phyloP scores from a whole-genome alignment of 192 early-diverging fungal species.

The Lobosporangium transversale region DNA sequence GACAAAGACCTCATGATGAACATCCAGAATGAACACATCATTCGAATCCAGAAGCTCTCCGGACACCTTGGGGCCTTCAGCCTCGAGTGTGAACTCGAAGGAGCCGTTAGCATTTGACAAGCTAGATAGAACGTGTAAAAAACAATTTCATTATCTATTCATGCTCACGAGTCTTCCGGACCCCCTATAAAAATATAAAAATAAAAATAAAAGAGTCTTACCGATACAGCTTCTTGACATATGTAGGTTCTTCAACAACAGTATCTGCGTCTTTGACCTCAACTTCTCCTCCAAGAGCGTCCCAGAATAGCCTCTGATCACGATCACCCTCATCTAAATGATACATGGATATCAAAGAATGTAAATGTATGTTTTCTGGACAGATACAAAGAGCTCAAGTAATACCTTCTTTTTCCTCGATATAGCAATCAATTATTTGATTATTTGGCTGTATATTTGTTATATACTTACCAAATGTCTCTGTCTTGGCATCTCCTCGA shows the following conservation, averaged over 20 bases:
- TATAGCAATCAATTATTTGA: constrained; percentile 1
- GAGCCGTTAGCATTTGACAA: constrained; percentile 50
- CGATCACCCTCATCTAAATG: constrained; percentile 66
- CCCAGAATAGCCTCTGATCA: constrained; percentile 69
- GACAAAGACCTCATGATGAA: constrained; percentile 64
- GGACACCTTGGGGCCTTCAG: constrained; percentile 54
- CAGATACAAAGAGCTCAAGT: neutral
- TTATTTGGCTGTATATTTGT: no score
- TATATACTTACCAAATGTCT: constrained; percentile 70
- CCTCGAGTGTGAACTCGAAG: constrained; percentile 65
- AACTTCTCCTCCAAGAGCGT: constrained; percentile 70
- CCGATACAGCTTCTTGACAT: constrained; percentile 61
- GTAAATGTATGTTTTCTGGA: neutral
- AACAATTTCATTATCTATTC: no score
- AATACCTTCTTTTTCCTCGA: neutral
- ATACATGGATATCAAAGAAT: neutral
- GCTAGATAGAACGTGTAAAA: constrained; percentile 3
- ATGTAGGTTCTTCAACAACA: constrained; percentile 37
- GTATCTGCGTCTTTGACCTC: constrained; percentile 65
- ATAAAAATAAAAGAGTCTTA: constrained; percentile 4
- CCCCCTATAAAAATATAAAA: no score
- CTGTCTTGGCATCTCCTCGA: constrained; percentile 65
- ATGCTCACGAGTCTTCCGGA: no score
- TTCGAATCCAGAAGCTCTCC: constrained; percentile 64
- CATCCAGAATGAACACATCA: constrained; percentile 79